These are phyloP conservation scores for Colletotrichum sp. DNA, from an alignment of 2,329 filamentous ascomycete genomes.

Conservation along the genomic window DNA sequence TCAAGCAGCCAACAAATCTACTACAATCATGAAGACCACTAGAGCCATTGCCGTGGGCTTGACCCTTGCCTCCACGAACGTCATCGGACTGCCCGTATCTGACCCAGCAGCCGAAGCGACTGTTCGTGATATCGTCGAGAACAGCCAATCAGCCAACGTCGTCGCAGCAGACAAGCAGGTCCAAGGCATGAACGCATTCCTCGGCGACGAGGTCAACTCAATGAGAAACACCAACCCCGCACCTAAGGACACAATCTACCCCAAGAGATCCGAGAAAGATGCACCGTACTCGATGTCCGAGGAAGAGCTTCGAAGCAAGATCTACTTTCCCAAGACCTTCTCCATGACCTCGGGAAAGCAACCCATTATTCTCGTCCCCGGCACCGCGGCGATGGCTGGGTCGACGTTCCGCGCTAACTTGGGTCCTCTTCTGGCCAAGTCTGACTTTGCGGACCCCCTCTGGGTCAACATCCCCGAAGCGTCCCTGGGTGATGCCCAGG, in stretches of 20 bases:
- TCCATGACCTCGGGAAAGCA: slow-evolving; percentile 43
- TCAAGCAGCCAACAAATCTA: not conserved
- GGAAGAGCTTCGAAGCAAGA: slow-evolving; percentile 49
- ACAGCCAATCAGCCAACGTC: not conserved
- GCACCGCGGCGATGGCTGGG: slow-evolving; percentile 42
- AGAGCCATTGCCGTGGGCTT: not conserved
- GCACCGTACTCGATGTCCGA: slow-evolving; percentile 54
- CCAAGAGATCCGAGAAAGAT: slow-evolving; percentile 41
- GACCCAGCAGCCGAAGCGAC: not conserved
- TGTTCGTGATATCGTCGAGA: not conserved
- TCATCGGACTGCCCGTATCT: not conserved
- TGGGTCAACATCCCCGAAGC: slow-evolving; percentile 61
- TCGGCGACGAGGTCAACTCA: not conserved
- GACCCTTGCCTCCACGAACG: not conserved
- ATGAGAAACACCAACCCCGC: not conserved
- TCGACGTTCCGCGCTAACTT: slow-evolving; percentile 51
- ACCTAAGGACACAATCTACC: slow-evolving; percentile 32
- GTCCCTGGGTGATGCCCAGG: slow-evolving; percentile 52
- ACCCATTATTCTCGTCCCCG: slow-evolving; percentile 57
- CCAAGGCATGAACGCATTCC: not conserved
- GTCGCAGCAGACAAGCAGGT: not conserved
- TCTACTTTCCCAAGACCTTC: slow-evolving; percentile 56
- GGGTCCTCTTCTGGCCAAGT: slow-evolving; percentile 48
- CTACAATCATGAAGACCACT: not conserved
- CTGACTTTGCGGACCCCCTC: slow-evolving; percentile 50